Conservation (phyloP, 192 early-diverging fungal species). For the Entomortierella beljakovae region DNA sequence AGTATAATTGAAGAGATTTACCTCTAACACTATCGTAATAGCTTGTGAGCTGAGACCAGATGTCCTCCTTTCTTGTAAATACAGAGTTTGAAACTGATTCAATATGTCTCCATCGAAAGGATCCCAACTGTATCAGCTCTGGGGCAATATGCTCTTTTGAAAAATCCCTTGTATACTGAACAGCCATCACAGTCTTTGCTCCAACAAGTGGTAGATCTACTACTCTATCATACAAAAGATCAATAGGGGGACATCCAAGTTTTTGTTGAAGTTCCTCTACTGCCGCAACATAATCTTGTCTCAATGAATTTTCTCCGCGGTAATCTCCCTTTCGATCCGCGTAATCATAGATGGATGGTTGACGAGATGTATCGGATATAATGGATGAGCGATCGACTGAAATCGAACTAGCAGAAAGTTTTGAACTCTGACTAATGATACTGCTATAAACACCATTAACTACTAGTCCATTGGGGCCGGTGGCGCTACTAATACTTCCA, state of each 20-base stretch:
- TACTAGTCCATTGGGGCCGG: conserved; percentile 4
- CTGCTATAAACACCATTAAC: not conserved
- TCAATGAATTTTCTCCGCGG: conserved; percentile 27
- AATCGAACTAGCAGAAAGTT: conserved; percentile 8
- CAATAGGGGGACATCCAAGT: conserved; percentile 37
- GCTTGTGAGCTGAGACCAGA: conserved; percentile 35
- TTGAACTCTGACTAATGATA: not conserved
- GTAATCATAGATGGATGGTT: conserved; percentile 26
- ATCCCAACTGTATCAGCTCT: conserved; percentile 46
- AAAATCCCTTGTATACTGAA: conserved; percentile 52
- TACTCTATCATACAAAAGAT: conserved; percentile 57
- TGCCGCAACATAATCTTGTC: conserved; percentile 42
- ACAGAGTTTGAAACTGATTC: conserved; percentile 40
- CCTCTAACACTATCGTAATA: conserved; percentile 46
- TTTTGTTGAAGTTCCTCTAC: conserved; percentile 27
- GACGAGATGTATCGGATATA: conserved; percentile 2
- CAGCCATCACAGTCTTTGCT: conserved; percentile 57
- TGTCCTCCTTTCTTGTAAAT: conserved; percentile 41
- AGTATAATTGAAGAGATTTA: not conserved
- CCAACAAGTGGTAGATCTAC: conserved; percentile 43
- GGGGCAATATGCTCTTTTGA: conserved; percentile 44
- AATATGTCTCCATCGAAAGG: conserved; percentile 55
- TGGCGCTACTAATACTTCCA: conserved; percentile 13
- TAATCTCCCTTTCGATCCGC: conserved; percentile 24
- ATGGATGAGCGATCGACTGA: conserved; percentile 22